Base-by-base conservation (phyloP, 345 rosid species). In the Brassica nigra region DNA sequence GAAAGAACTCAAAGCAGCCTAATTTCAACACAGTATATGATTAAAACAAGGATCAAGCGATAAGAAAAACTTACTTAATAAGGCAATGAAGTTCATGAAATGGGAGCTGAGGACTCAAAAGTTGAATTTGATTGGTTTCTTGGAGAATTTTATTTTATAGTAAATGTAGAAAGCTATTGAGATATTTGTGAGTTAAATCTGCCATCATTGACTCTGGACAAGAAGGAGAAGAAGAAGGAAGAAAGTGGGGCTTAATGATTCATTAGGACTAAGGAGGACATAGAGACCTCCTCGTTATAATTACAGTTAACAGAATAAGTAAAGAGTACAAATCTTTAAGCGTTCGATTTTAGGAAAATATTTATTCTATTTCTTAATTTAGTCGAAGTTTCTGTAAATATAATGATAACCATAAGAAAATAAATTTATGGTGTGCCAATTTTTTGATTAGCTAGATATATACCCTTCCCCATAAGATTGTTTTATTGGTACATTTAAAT, bases 161-260 rank as follows among this genome's bases (percentile, higher is more conserved):
- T 36, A 54, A 42, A 55, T 57, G 8, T 6, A 10, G 4, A 39
- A 68, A 31, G 11, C 10, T 59, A 0, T 76, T 59, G 74, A 54
- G 49, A 71, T 36, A n/a, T 54, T 62, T 28, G 33, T 6, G 64
- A 7, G 57, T 42, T 44, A 73, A 73, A 66, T 14, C 1, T 2
- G 61, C 59, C 72, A 71, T 71, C 39, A 30, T 78, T 78, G 78
- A 78, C 82, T 62, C 55, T 31, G 6, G 68, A 63, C 33, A 58
- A 78, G 58, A 64, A 58, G 63, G 8, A 12, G 69, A 63, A 44
- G 34, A 15, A 3, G 71, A 70, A 34, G 80, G 77, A 57, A 18
- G 52, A 58, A n/a, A 37, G 69, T 58, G 82, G 68, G 68, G 73
- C 66, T 66, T 68, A 78, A 78, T 73, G 55, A 58, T 78, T 44